Conservation (phyloP, 495 filamentous ascomycete species). For the Aspergillus sparsus region DNA sequence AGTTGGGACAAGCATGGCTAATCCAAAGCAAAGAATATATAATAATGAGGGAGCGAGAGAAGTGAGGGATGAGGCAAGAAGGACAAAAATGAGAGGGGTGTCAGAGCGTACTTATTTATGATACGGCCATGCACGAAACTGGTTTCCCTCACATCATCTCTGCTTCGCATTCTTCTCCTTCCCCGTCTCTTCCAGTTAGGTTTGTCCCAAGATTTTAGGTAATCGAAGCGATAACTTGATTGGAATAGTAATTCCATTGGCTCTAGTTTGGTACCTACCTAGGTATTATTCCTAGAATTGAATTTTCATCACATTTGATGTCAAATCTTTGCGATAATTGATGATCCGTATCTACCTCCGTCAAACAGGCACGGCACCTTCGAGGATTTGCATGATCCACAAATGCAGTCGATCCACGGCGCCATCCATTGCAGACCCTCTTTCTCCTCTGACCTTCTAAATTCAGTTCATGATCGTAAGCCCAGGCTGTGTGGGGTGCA, state of each 20-base stretch:
- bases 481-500: constrained; percentile 1
- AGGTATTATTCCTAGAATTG: background rate
- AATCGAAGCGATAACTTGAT: constrained; percentile 4
- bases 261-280: background rate
- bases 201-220: constrained; percentile 7
- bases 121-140: background rate
- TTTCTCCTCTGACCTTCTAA: constrained; percentile 21
- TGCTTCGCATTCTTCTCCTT: background rate
- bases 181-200: background rate
- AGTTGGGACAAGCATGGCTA: constrained; percentile 24
- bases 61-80: background rate
- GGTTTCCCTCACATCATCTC: background rate
- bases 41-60: background rate
- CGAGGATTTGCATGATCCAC: background rate
- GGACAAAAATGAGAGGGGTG: background rate
- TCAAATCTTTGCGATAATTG: background rate
- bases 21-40: background rate
- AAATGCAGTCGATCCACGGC: background rate
- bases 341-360: background rate
- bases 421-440: constrained; percentile 1
- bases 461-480: constrained; percentile 9
- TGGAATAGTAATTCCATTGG: background rate
- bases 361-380: background rate
- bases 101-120: constrained; percentile 6
- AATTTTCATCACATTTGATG: background rate